Conservation (phyloP, 163 green algal genomes). For the Scenedesmus sp. region DNA sequence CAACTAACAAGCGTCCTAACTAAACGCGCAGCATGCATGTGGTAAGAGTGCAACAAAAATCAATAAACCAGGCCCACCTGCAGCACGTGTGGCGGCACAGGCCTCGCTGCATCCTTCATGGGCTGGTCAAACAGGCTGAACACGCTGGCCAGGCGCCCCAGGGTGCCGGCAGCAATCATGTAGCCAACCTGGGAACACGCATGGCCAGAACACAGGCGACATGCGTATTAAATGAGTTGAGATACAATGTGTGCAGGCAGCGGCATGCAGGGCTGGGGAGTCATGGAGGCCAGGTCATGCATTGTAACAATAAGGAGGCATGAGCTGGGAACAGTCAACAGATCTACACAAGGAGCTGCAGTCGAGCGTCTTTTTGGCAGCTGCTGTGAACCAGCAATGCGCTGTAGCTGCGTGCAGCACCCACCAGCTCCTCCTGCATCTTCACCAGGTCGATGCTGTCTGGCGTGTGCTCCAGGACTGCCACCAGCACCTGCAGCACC, state of each 20-base stretch:
- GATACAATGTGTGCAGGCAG: background rate
- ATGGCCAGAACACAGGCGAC: background rate
- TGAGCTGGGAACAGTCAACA: background rate
- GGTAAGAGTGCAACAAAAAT: background rate
- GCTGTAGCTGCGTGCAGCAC: background rate
- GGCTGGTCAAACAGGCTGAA: conserved; percentile 67
- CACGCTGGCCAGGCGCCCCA: conserved; percentile 57
- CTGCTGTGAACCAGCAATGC: background rate
- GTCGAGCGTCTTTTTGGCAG: background rate
- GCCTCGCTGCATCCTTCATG: background rate
- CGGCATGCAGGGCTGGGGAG: background rate
- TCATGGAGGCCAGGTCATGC: background rate
- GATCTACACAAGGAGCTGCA: background rate
- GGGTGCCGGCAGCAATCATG: conserved; percentile 61
- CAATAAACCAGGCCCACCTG: conserved; percentile 13
- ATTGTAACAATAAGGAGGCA: background rate
- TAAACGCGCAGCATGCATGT: no score
- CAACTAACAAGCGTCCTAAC: no score
- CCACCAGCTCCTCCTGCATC: conserved; percentile 53
- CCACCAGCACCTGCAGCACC: conserved; percentile 49
- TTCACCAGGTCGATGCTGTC: background rate
- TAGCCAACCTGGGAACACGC: conserved; percentile 51
- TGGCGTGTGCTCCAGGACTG: conserved; percentile 45
- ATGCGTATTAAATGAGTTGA: background rate
- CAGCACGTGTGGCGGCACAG: conserved; percentile 47